Conservation (phyloP, 768 basidiomycete genomes). For the Suillus alpinus region DNA sequence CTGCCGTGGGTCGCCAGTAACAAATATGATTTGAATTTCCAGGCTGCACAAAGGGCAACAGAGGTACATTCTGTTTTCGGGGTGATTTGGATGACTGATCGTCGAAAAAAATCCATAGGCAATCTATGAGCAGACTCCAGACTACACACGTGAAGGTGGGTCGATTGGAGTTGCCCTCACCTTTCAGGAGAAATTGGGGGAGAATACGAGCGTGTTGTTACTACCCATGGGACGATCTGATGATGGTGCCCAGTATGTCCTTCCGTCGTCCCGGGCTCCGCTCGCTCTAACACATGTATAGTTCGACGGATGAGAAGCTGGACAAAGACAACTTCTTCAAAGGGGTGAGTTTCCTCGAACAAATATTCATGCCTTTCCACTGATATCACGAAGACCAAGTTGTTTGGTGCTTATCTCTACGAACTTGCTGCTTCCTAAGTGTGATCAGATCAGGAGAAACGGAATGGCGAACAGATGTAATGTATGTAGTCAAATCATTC, state of each 20-base stretch:
- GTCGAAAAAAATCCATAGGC: conserved; percentile 7
- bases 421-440: conserved; percentile 2
- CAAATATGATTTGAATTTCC: conserved; percentile 82
- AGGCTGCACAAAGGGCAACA: conserved; percentile 79
- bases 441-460: too few species aligned
- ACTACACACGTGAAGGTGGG: conserved; percentile 82
- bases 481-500: neutral
- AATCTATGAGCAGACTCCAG: conserved; percentile 61
- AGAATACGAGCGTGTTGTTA: conserved; percentile 65
- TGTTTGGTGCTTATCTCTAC: conserved; percentile 15
- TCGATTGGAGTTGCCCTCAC: conserved; percentile 86
- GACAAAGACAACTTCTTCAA: conserved; percentile 83
- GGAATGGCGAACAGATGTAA: neutral
- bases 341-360: conserved; percentile 46
- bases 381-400: conserved; percentile 11
- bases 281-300: conserved; percentile 20
- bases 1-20: conserved; percentile 78
- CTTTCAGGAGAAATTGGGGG: conserved; percentile 76
- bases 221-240: conserved; percentile 91
- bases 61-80: conserved; percentile 37
- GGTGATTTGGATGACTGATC: neutral
- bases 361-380: neutral
- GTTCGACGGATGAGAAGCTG: conserved; percentile 91
- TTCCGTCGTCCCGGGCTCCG: neutral
- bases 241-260: conserved; percentile 82